phyloP scores from a whole-genome alignment of 306 rosid species.

The Vigna reflexopilosa region DNA sequence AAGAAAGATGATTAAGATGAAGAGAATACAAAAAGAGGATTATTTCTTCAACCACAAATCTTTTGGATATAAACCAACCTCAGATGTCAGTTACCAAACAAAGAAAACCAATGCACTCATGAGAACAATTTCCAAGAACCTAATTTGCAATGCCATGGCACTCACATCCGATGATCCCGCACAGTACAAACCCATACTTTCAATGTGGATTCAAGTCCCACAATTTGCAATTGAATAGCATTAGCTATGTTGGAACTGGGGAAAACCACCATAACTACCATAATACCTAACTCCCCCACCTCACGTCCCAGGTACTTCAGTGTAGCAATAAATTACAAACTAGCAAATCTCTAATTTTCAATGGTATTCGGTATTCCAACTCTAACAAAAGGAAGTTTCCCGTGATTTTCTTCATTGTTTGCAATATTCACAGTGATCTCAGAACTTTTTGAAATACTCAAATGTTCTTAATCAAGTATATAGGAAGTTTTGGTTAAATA shows the following conservation, averaged over 20 bases:
- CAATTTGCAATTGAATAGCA: background rate
- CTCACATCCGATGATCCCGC: background rate
- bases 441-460: background rate
- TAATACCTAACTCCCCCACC: background rate
- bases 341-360: background rate
- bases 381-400: conserved; percentile 7
- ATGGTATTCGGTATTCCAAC: background rate
- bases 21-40: background rate
- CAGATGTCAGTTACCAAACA: background rate
- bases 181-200: background rate
- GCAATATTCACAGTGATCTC: background rate
- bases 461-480: background rate
- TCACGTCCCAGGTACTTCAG: background rate
- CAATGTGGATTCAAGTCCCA: background rate
- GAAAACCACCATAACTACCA: conserved; percentile 16
- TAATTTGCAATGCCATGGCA: background rate
- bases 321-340: background rate
- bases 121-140: background rate
- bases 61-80: background rate
- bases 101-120: background rate
- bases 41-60: conserved; percentile 3
- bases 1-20: background rate
- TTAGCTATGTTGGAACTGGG: background rate
- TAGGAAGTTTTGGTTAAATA: background rate
- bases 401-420: background rate